Conservation (phyloP, 495 filamentous ascomycete genomes). For the Lentithecium fluviatile region DNA sequence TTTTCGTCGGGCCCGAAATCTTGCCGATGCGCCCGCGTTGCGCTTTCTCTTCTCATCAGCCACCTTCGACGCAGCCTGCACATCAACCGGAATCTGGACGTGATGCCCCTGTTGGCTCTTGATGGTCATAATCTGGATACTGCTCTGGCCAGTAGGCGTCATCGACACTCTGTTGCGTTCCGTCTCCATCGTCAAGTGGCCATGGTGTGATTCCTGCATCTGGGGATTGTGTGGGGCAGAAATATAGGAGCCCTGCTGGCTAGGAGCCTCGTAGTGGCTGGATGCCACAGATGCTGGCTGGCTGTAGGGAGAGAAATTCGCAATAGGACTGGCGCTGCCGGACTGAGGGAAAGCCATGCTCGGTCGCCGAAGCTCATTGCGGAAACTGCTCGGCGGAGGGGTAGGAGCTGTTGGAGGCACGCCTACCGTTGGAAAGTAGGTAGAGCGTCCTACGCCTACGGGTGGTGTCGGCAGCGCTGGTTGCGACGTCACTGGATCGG, state of each 20-base stretch:
- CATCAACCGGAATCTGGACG: slow-evolving; percentile 46
- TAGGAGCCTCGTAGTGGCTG: slow-evolving; percentile 23
- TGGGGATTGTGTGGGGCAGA: not conserved
- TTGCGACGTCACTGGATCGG: slow-evolving; percentile 36
- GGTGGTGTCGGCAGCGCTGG: slow-evolving; percentile 39
- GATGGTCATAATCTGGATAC: slow-evolving; percentile 44
- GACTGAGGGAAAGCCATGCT: slow-evolving; percentile 33
- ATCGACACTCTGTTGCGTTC: slow-evolving; percentile 39
- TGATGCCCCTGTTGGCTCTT: slow-evolving; percentile 40
- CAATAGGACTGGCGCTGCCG: slow-evolving; percentile 32
- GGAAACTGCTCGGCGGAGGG: slow-evolving; percentile 14
- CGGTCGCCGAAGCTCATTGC: slow-evolving; percentile 17
- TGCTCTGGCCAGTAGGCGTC: slow-evolving; percentile 41
- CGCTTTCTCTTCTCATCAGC: slow-evolving; percentile 52
- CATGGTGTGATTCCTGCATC: slow-evolving; percentile 18
- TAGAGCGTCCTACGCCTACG: slow-evolving; percentile 20
- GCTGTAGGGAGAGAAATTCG: slow-evolving; percentile 34
- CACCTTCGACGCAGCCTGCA: slow-evolving; percentile 43
- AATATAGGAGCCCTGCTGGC: slow-evolving; percentile 24
- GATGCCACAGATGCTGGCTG: slow-evolving; percentile 29
- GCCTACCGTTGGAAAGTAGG: slow-evolving; percentile 27
- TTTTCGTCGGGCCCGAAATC: slow-evolving; percentile 86
- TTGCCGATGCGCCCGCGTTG: slow-evolving; percentile 88
- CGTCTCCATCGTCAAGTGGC: slow-evolving; percentile 30
- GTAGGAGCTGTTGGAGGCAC: slow-evolving; percentile 32